These are phyloP conservation scores for Priceomyces fermenticarens DNA, from an alignment of 805 yeast species.

Conservation along the genomic window DNA sequence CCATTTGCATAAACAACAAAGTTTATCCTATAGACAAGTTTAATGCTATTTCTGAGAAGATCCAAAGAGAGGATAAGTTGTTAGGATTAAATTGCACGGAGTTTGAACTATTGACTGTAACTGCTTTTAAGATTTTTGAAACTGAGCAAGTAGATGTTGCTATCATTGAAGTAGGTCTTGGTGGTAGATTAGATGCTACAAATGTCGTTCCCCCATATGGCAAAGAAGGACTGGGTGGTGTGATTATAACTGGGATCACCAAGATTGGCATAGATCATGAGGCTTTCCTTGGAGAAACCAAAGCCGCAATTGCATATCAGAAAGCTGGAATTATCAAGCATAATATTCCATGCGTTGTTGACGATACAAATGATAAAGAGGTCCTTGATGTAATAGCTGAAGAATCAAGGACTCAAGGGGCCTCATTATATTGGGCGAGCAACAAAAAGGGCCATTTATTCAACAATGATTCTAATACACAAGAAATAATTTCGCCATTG, in stretches of 20 bases:
- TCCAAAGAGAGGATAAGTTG: constrained; percentile 37
- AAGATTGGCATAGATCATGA: constrained; percentile 89
- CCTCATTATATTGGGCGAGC: constrained; percentile 18
- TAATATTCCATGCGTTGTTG: constrained; percentile 63
- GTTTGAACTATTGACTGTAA: constrained; percentile 81
- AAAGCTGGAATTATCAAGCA: constrained; percentile 84
- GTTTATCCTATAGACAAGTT: constrained; percentile 52
- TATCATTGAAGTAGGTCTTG: constrained; percentile 90
- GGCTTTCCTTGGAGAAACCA: constrained; percentile 62
- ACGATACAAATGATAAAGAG: constrained; percentile 55
- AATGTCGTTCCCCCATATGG: constrained; percentile 51
- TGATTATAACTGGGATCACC: constrained; percentile 69
- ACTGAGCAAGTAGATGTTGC: constrained; percentile 64
- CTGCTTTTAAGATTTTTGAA: constrained; percentile 76
- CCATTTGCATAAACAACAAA: constrained; percentile 61
- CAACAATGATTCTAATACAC: not conserved
- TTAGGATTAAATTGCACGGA: constrained; percentile 69
- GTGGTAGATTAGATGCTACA: constrained; percentile 88
- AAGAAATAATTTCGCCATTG: constrained; percentile 45
- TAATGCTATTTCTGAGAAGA: constrained; percentile 37
- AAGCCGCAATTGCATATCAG: constrained; percentile 65
- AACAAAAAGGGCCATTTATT: not conserved
- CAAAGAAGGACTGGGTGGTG: constrained; percentile 25
- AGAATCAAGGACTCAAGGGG: constrained; percentile 29
- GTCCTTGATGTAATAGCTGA: constrained; percentile 48